phyloP scores from a whole-genome alignment of 352 stramenopile species.

The Pythium sukuiense region DNA sequence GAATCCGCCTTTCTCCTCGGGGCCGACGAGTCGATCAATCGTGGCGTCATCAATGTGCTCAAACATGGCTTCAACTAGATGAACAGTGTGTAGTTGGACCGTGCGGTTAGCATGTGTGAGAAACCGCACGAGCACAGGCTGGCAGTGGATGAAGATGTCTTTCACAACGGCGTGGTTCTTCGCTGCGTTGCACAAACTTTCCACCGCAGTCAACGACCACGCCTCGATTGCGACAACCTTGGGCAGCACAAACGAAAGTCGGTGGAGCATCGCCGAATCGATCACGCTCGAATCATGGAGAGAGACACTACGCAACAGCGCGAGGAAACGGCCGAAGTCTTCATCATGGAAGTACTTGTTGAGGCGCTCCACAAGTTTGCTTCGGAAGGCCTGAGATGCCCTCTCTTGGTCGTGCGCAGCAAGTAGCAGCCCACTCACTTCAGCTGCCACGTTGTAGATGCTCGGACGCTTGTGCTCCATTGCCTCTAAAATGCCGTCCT shows the following conservation, averaged over 20 bases:
- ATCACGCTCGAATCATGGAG: constrained; percentile 56
- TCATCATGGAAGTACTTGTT: constrained; percentile 56
- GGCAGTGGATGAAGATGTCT: constrained; percentile 51
- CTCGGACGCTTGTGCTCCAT: constrained; percentile 46
- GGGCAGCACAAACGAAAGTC: constrained; percentile 63
- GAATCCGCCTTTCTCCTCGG: constrained; percentile 34
- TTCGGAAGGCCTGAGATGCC: constrained; percentile 30
- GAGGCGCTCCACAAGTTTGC: constrained; percentile 43
- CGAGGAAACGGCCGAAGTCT: constrained; percentile 67
- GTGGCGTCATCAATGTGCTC: constrained; percentile 31
- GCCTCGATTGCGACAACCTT: constrained; percentile 54
- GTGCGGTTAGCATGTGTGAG: constrained; percentile 48
- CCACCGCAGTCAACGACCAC: constrained; percentile 54
- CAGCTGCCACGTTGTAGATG: constrained; percentile 62
- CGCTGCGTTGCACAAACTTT: constrained; percentile 45
- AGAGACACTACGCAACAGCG: constrained; percentile 59
- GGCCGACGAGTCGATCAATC: constrained; percentile 32
- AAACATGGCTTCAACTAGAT: constrained; percentile 41
- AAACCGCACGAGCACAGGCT: constrained; percentile 47
- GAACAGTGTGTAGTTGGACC: constrained; percentile 51
- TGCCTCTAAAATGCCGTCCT: constrained; percentile 50
- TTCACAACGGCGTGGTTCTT: constrained; percentile 37
- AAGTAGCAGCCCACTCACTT: constrained; percentile 60
- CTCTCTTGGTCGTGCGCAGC: constrained; percentile 5
- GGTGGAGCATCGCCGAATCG: constrained; percentile 70